Evolutionary conservation across 495 filamentous ascomycete genomes (phyloP).

Genomic region (Aspergillus ostianus): DNA sequence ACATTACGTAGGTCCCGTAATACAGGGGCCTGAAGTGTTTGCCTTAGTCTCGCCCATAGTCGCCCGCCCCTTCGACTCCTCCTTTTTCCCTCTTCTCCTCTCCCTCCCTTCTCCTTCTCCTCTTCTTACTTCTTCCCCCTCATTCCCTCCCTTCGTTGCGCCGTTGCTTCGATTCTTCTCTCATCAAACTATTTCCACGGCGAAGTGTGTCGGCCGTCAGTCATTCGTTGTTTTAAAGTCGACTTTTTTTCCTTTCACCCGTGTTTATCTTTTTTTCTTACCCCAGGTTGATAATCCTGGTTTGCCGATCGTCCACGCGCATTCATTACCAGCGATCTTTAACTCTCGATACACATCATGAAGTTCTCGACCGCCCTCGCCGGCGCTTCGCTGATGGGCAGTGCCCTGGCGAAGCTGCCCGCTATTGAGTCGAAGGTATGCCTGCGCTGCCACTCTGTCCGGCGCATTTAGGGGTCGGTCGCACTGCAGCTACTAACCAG

Average conservation of each 20-base stretch:
- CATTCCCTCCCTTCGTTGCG: slow-evolving; percentile 19
- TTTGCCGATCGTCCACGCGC: slow-evolving; percentile 7
- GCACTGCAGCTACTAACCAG: background rate
- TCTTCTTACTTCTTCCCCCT: slow-evolving; percentile 16
- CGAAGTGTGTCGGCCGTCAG: slow-evolving; percentile 23
- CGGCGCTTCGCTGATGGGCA: slow-evolving; percentile 49
- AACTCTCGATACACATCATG: slow-evolving; percentile 28
- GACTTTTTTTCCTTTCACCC: slow-evolving; percentile 3
- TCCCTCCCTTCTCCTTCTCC: slow-evolving; percentile 13
- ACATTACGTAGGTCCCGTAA: background rate
- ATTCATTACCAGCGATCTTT: slow-evolving; percentile 2
- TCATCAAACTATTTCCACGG: slow-evolving; percentile 13
- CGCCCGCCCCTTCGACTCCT: slow-evolving; percentile 8
- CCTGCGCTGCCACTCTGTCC: background rate
- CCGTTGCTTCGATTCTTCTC: slow-evolving; percentile 11
- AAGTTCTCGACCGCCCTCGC: slow-evolving; percentile 46
- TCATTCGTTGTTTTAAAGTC: slow-evolving; percentile 22
- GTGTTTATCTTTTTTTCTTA: slow-evolving; percentile 1
- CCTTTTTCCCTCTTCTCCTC: slow-evolving; percentile 14
- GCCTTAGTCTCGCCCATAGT: background rate
- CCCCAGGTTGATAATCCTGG: slow-evolving; percentile 1
- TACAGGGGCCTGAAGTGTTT: background rate
- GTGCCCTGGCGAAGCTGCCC: slow-evolving; percentile 59
- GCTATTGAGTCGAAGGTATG: slow-evolving; percentile 62
- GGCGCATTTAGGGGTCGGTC: background rate